phyloP scores from a whole-genome alignment of 306 rosid genomes.

The Boehmeria nivea region DNA sequence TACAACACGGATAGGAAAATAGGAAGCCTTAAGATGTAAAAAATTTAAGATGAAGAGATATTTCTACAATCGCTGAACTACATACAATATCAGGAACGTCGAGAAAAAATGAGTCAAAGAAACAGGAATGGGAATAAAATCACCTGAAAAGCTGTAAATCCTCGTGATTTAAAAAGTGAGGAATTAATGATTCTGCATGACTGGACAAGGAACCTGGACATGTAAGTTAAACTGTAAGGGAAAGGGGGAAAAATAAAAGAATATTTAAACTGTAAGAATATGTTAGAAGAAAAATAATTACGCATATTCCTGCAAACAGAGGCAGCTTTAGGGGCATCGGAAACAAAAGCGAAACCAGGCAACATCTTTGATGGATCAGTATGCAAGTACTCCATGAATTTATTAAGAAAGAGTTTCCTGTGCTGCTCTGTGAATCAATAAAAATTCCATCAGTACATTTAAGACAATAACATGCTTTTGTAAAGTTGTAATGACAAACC shows the following conservation, averaged over 20 bases:
- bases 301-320: slow-evolving; percentile 72
- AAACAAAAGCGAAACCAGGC: slow-evolving; percentile 61
- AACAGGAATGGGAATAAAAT: slow-evolving; percentile 5
- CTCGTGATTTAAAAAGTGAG: slow-evolving; percentile 67
- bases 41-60: no score
- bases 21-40: no score
- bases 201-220: slow-evolving; percentile 81
- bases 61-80: not conserved
- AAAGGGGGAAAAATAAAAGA: no score
- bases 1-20: no score
- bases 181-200: slow-evolving; percentile 93
- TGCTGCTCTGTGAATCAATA: slow-evolving; percentile 72
- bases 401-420: slow-evolving; percentile 72
- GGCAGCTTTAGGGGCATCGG: slow-evolving; percentile 56
- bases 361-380: slow-evolving; percentile 50
- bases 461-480: not conserved
- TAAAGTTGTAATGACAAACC: slow-evolving; percentile 12
- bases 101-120: not conserved
- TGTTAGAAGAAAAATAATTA: slow-evolving; percentile 18
- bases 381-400: slow-evolving; percentile 78
- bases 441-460: slow-evolving; percentile 14
- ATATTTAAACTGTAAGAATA: no score
- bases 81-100: not conserved
- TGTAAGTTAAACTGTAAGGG: slow-evolving; percentile 28
- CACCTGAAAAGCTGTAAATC: slow-evolving; percentile 90